Base-by-base conservation (phyloP, 1,284 basidiomycete genomes). In the Gymnopus androsaceus region DNA sequence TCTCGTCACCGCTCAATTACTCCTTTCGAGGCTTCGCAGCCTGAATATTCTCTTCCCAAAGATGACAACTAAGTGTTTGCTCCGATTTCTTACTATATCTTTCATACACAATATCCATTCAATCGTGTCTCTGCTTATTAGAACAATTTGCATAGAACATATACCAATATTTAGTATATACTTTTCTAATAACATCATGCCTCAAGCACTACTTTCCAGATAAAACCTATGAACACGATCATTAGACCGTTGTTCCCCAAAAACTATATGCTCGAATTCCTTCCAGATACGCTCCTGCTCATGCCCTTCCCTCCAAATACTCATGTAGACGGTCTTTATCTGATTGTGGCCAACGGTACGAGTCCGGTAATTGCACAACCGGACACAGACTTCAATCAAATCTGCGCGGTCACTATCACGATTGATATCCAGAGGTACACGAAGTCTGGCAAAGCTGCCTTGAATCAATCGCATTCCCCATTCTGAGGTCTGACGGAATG, bases 391-490 rank as follows among this genome's bases (percentile, higher is more conserved):
- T 51, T 76, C 69, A 4, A 78, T 56, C 0, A 77, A 55, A 33
- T 71, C 62, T 4, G 45, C 63, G 9, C 66, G 59, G 8, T 36
- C 25, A 7, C 64, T 46, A 6, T 55, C 42, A 56, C 75, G 42
- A 45, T 64, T 60, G 27, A 74, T 67, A 14, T 66, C 56, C 3
- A 79, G 57, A 6, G 74, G 77, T 0, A 79, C 36, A 3, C 68
- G 63, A 5, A 80, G 66, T 1, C 69, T 55, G 3, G 74, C 72
- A 67, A 80, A 80, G 8, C 71, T 69, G 7, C 74, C 75, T 61
- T 79, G 77, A 0, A 80, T 44, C 0, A 63, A 46, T 4, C 65
- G 64, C 69, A 75, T 79, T 1, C 77, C 78, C 77, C 75, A 80
- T 61, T 80, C 75, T 12, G 74, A 75, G 17, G 75, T 69, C 58